These are phyloP conservation scores for Grosmannia penicillata DNA, from an alignment of 2,329 filamentous ascomycete genomes.

Conservation along the genomic window DNA sequence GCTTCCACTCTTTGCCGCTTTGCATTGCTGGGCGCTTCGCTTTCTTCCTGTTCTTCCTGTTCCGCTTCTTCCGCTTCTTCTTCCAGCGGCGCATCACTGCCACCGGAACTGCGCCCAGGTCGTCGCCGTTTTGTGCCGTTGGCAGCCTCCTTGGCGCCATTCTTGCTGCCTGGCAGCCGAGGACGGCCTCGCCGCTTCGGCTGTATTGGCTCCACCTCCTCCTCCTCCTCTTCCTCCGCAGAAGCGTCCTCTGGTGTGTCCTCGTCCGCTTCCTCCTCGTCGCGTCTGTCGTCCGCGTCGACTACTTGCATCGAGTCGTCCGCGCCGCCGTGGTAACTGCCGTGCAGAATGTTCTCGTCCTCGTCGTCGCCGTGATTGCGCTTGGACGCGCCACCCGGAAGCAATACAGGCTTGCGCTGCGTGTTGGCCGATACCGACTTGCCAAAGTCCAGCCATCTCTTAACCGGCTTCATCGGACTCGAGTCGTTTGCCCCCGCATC, in stretches of 20 bases:
- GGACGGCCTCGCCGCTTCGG: background rate
- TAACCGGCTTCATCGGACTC: constrained; percentile 26
- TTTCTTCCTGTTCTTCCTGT: constrained; percentile 14
- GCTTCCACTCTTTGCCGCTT: constrained; percentile 6
- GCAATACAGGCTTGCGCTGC: constrained; percentile 9
- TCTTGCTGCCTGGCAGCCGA: constrained; percentile 1
- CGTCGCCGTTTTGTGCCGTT: constrained; percentile 4
- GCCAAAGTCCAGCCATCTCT: constrained; percentile 39
- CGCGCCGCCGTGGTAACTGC: constrained; percentile 13
- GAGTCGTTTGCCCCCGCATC: constrained; percentile 17
- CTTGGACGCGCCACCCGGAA: constrained; percentile 4
- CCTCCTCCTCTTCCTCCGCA: constrained; percentile 1
- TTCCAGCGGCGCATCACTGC: constrained; percentile 3
- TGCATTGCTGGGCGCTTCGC: constrained; percentile 7
- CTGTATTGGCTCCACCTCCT: background rate
- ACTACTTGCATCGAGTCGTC: constrained; percentile 30
- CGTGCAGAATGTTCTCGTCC: constrained; percentile 12
- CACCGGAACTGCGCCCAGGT: background rate
- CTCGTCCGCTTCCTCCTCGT: constrained; percentile 15
- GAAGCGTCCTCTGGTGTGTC: constrained; percentile 13
- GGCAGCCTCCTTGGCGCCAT: background rate
- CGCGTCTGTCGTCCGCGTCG: constrained; percentile 3
- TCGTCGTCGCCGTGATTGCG: constrained; percentile 13
- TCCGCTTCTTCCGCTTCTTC: constrained; percentile 8
- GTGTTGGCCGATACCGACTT: constrained; percentile 12